These are phyloP conservation scores for Crithidia acanthocephali DNA, from an alignment of 208 protist species.

Conservation along the genomic window DNA sequence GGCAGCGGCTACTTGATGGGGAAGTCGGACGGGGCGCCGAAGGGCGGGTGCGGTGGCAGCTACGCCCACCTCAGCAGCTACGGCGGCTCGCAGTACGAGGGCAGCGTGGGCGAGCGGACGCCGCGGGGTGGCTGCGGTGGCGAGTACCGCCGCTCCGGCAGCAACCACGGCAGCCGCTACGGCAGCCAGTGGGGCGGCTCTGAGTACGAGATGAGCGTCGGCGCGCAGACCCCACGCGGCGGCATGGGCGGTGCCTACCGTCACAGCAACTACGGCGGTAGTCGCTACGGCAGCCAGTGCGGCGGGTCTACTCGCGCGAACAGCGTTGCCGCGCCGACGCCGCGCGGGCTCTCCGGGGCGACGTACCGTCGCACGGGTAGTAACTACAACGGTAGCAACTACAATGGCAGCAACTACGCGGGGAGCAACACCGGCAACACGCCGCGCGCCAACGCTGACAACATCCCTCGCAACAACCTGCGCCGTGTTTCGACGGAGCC, in stretches of 20 bases:
- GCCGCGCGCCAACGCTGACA: not conserved
- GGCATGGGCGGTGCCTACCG: conserved; percentile 19
- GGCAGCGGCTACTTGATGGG: conserved; percentile 20
- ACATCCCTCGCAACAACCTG: not conserved
- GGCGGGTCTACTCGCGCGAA: conserved; percentile 4
- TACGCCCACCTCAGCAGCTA: conserved; percentile 21
- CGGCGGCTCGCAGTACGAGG: not conserved
- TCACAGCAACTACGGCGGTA: conserved; percentile 14
- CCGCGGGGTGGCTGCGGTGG: conserved; percentile 17
- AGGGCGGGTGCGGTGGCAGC: conserved; percentile 14
- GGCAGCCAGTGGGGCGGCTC: conserved; percentile 9
- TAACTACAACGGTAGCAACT: conserved; percentile 4
- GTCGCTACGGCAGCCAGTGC: conserved; percentile 11
- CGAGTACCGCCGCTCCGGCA: conserved; percentile 19
- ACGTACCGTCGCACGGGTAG: conserved; percentile 11
- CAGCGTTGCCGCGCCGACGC: conserved; percentile 9
- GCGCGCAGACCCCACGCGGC: conserved; percentile 12
- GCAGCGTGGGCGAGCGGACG: not conserved
- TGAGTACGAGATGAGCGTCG: conserved; percentile 8
- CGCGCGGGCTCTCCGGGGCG: conserved; percentile 2
- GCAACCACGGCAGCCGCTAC: conserved; percentile 21
- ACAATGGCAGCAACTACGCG: conserved; percentile 4
- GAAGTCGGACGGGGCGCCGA: conserved; percentile 2
- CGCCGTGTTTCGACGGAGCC: conserved; percentile 8
- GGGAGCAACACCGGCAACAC: conserved; percentile 3